Conservation (phyloP, 208 protist genomes). For the Phytomonas francai region DNA sequence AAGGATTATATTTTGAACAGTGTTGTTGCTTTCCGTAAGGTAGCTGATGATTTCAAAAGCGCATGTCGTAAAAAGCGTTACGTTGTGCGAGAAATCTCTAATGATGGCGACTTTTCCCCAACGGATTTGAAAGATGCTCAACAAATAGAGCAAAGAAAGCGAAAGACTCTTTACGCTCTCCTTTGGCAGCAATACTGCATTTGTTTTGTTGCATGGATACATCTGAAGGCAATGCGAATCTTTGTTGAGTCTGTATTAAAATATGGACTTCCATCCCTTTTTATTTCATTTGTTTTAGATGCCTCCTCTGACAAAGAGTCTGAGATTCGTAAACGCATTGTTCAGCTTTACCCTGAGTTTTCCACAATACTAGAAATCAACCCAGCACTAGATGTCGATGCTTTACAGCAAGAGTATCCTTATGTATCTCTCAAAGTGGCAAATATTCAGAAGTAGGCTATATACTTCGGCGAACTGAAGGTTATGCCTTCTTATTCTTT, state of each 20-base stretch:
- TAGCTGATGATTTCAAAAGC: constrained; percentile 73
- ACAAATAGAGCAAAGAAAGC: constrained; percentile 73
- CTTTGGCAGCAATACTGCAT: constrained; percentile 83
- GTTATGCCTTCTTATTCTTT: constrained; percentile 15
- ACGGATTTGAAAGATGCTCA: constrained; percentile 55
- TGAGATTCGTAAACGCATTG: constrained; percentile 68
- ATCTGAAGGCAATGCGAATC: constrained; percentile 85
- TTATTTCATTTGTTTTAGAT: constrained; percentile 75
- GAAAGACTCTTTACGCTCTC: constrained; percentile 74
- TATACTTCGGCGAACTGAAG: neutral
- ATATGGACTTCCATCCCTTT: constrained; percentile 85
- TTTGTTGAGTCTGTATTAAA: constrained; percentile 89
- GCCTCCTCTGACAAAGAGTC: constrained; percentile 57
- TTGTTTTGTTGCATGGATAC: constrained; percentile 88
- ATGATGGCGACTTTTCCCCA: constrained; percentile 51
- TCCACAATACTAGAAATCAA: constrained; percentile 44
- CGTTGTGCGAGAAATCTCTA: constrained; percentile 72
- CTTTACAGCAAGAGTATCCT: constrained; percentile 78
- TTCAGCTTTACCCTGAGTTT: constrained; percentile 64
- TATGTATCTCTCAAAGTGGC: constrained; percentile 81
- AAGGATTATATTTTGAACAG: constrained; percentile 86
- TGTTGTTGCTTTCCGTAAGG: constrained; percentile 84
- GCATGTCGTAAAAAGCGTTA: constrained; percentile 74
- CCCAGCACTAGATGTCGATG: constrained; percentile 31
- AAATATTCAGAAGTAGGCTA: constrained; percentile 58